Evolutionary conservation across 2,329 filamentous ascomycete genomes (phyloP), one percentile per base, ranked within the genome.

Genomic region (Hymenoscyphus salicellus): DNA sequence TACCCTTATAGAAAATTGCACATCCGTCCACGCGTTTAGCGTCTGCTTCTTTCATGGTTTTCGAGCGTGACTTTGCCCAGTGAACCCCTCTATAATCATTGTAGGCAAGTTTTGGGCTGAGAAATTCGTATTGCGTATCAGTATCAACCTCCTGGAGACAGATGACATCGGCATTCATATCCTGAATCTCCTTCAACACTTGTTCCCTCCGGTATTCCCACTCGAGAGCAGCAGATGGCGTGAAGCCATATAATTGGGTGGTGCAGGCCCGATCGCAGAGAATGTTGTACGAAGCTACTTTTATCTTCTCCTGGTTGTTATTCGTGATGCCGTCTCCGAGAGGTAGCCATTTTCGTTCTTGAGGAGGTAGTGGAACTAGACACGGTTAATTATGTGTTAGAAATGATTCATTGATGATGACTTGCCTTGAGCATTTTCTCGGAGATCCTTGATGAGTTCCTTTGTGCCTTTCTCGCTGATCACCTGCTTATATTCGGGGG

Each of bases 211-310:
- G 89, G 74, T 92, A 93, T 43, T 95, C 90, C 95, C 95, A 99
- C 32, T 86, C 82, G 28, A 99, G 82, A 8, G 92, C 92, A 63
- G 85, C 85, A 17, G 89, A 89, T 2, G 95, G 91, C 0, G 93
- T 94, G 77, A 98, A 98, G 55, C 94, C 94, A 75, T 97, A 98
- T 67, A 91, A 87, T 62, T 88, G 84, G 62, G 87, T 83, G 0
- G 93, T 97, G 4, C 93, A 93, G 72, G 95, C 96, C 73, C 93
- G 92, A 78, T 97, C 93, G 78, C 94, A 97, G 11, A 99, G 84
- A 57, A 94, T 96, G 76, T 99, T 99, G 88, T 95, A 97, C 26
- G 92, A 96, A 67, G 98, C 83, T 8, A 96, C 89, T 64, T 91
- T 92, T 75, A 98, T 87, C 61, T 87, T 89, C 73, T 97, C 86